Percentiles rank a stretch among this genome's conserved stretches.
Conservation (phyloP, 345 rosid species). For the Pistacia integerrima region DNA sequence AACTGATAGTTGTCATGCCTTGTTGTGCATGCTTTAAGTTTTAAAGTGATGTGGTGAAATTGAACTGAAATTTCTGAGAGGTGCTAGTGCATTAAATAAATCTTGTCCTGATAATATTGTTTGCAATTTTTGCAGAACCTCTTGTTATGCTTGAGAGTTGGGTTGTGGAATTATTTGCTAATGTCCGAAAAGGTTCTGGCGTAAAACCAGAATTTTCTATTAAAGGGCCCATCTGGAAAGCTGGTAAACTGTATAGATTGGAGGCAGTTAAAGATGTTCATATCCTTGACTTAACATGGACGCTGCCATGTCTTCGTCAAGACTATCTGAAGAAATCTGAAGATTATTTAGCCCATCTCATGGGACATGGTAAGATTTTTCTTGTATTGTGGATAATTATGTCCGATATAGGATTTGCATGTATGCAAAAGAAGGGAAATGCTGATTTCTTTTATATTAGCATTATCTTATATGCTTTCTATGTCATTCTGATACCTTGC, state of each 20-base stretch:
- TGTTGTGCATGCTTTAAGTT: neutral
- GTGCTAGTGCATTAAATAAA: conserved; percentile 3
- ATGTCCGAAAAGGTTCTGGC: conserved; percentile 66
- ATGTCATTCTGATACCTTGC: neutral
- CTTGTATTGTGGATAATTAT: too few species aligned
- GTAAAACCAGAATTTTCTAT: conserved; percentile 54
- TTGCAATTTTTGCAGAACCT: conserved; percentile 62
- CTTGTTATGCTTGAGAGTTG: conserved; percentile 87
- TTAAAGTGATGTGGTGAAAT: neutral
- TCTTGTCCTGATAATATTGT: neutral
- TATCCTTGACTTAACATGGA: conserved; percentile 84
- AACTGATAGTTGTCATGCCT: neutral
- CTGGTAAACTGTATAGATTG: conserved; percentile 76
- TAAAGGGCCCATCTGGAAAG: conserved; percentile 78
- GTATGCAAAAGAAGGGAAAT: too few species aligned
- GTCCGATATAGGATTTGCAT: neutral
- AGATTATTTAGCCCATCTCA: conserved; percentile 90
- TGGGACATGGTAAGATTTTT: conserved; percentile 80
- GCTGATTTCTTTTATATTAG: too few species aligned
- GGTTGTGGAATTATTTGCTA: conserved; percentile 78
- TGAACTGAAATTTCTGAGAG: conserved; percentile 10
- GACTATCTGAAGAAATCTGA: conserved; percentile 91
- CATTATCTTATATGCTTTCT: neutral
- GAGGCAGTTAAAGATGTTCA: conserved; percentile 93
- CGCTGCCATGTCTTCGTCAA: conserved; percentile 84